These are phyloP conservation scores for Pseudocercospora ulei DNA, from an alignment of 2,329 filamentous ascomycete genomes.

Conservation along the genomic window DNA sequence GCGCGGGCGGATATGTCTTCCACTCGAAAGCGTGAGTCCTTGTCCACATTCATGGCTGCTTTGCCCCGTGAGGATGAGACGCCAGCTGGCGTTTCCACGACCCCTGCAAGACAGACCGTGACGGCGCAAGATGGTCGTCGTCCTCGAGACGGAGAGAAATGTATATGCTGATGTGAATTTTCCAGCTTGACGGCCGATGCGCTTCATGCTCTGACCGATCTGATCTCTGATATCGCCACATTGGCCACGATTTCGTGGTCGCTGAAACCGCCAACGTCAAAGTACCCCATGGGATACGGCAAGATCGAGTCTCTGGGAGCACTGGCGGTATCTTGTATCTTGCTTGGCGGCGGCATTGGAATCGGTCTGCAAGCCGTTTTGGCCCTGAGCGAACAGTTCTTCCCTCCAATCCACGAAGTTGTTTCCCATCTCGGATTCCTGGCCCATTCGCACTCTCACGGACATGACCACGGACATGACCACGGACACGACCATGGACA, in stretches of 20 bases:
- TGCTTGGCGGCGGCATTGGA: conserved; percentile 79
- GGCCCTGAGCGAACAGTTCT: conserved; percentile 46
- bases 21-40: conserved; percentile 61
- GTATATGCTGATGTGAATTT: conserved; percentile 2
- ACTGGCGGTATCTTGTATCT: conserved; percentile 80
- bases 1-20: conserved; percentile 83
- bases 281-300: conserved; percentile 84
- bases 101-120: not conserved
- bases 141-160: too few species aligned
- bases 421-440: conserved; percentile 40
- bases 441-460: conserved; percentile 49
- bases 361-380: conserved; percentile 66
- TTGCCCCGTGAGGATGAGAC: not conserved
- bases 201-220: conserved; percentile 88
- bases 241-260: conserved; percentile 92
- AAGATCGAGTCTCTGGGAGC: conserved; percentile 96
- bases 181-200: conserved; percentile 56
- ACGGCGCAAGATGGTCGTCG: not conserved
- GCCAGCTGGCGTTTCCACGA: not conserved
- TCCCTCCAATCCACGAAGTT: conserved; percentile 39
- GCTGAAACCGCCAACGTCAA: conserved; percentile 68
- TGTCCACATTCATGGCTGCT: not conserved
- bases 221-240: conserved; percentile 90
- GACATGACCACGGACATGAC: conserved; percentile 51
- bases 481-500: conserved; percentile 50